A percentile compares a stretch with the other conserved stretches of the same genome.
Evolutionary conservation across 129 eudicot genomes (phyloP).

Genomic region (Ambrosia artemisiifolia): DNA sequence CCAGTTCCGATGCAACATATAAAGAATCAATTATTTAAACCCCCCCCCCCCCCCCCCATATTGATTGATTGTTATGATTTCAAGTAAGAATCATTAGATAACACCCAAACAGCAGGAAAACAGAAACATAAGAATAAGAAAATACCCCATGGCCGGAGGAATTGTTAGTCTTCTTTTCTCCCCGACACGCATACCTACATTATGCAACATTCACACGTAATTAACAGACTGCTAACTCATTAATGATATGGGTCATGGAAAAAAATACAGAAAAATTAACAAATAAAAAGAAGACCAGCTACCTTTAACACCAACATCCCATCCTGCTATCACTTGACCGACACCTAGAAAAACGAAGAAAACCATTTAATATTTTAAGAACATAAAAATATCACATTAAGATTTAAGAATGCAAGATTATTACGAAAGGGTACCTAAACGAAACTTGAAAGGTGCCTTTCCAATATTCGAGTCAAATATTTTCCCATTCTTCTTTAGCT

Average conservation of each 20-base stretch:
- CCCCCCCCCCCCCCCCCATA: too few species aligned
- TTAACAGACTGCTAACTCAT: not conserved
- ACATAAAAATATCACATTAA: not conserved
- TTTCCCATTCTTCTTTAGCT: conserved; percentile 81
- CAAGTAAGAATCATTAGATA: too few species aligned
- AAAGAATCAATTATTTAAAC: too few species aligned
- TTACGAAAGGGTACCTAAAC: conserved; percentile 51
- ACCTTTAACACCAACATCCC: conserved; percentile 99
- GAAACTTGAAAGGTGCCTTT: conserved; percentile 76
- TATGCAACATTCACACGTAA: not conserved
- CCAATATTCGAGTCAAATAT: conserved; percentile 88
- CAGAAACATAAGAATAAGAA: not conserved
- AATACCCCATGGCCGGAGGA: conserved; percentile 98
- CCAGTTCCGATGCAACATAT: too few species aligned
- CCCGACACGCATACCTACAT: conserved; percentile 91
- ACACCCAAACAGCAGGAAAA: not conserved
- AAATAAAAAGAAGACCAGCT: not conserved
- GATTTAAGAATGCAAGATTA: not conserved
- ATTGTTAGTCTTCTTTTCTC: conserved; percentile 94
- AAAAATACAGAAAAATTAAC: not conserved
- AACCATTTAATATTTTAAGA: not conserved
- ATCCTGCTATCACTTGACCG: conserved; percentile 88
- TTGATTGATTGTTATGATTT: too few species aligned
- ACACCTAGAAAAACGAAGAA: conserved; percentile 42
- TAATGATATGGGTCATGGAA: not conserved